Base-by-base conservation (phyloP, 768 basidiomycete species). In the Suillus hirtellus region DNA sequence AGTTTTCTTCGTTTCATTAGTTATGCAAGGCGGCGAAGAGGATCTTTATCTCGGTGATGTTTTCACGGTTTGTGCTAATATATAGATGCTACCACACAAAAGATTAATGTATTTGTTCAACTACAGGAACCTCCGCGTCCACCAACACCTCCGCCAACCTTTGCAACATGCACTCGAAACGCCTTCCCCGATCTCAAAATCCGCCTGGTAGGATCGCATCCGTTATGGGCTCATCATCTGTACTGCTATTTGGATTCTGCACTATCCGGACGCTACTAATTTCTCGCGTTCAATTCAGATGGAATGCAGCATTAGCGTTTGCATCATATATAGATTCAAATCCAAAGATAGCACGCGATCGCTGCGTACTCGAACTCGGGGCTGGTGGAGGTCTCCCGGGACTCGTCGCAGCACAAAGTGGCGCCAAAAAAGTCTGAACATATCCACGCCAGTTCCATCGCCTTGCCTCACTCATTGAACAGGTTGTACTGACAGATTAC, bases 401-500 rank as follows among this genome's bases (percentile, higher is more conserved):
- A 4, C 80, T 99, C 8, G 84, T 96, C 2, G 79, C 89, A 0
- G 85, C 82, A 0, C 83, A 88, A 46, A 88, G 87, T 63, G 90
- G 89, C 0, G 94, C 95, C 0, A 70, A 73, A 46, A 84, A 84
- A 71, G 95, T 92, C 21, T 2, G 67, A 46, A 42, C 40, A 58
- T 31, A 31, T 58, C 1, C 6, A 58, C 24, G 11, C 24, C 42
- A 27, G 24, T 17, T 31, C 17, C 24, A 42, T 19, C 24, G 24
- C 24, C 15, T 56, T 38, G 15, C 37, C 55, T 42, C 56, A 58
- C 24, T 11, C 27, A 42, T n/a, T 0, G n/a, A 46, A 27, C 67
- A 93, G 92, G 87, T 89, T 2, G 84, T 97, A 3, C 76, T 95
- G 54, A 97, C 97, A 0, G 97, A 99, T 75, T 99, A 98, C 72